phyloP scores from a whole-genome alignment of 139 green algal genomes.

The Asterochloris erici region DNA sequence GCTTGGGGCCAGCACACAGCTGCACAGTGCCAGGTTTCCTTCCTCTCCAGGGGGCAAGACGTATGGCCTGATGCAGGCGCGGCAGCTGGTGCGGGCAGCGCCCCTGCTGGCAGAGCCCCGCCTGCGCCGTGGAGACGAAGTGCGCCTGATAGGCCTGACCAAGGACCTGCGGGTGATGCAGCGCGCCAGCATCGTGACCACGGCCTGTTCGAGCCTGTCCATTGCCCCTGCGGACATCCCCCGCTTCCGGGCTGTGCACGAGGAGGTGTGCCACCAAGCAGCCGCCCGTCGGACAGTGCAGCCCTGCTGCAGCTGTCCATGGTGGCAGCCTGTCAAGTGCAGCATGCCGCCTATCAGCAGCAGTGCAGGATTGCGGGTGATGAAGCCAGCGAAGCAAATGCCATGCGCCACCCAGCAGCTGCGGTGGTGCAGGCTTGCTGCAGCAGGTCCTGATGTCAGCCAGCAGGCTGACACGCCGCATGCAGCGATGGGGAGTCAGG shows the following conservation, averaged over 20 bases:
- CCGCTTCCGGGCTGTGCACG: slow-evolving; percentile 75
- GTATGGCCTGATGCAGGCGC: slow-evolving; percentile 25
- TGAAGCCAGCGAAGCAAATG: no score
- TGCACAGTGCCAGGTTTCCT: no score
- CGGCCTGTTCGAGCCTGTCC: slow-evolving; percentile 50
- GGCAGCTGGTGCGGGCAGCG: slow-evolving; percentile 35
- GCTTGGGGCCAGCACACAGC: no score
- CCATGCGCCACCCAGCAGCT: no score
- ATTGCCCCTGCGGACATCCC: slow-evolving; percentile 68
- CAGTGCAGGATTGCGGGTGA: no score
- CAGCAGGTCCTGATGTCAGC: not conserved
- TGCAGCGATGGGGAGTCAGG: not conserved
- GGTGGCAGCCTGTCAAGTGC: no score
- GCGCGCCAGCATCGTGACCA: slow-evolving; percentile 69
- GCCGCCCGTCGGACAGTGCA: not conserved
- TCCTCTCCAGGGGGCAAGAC: no score
- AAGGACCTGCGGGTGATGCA: slow-evolving; percentile 70
- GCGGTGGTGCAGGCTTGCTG: no score
- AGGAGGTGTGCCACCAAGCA: slow-evolving; percentile 51
- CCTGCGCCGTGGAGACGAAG: slow-evolving; percentile 49
- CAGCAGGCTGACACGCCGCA: not conserved
- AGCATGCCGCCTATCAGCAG: no score
- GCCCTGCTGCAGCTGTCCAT: not conserved
- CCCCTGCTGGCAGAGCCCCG: slow-evolving; percentile 18
- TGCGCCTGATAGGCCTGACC: slow-evolving; percentile 68